phyloP scores from a whole-genome alignment of 2,329 filamentous ascomycete species.

The Colletotrichum paranaense region DNA sequence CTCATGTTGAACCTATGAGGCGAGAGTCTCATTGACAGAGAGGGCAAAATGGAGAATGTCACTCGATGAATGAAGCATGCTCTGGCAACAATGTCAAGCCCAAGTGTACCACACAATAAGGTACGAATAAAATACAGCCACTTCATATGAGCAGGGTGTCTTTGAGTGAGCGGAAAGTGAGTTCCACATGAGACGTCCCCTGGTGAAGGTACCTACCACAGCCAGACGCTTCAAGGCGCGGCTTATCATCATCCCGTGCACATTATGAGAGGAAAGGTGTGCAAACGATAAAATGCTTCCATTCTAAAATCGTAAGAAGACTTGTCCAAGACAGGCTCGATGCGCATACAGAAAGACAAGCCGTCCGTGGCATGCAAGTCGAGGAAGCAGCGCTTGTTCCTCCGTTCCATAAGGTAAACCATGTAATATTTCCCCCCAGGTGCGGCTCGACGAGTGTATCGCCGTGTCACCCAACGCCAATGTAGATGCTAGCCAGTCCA shows the following conservation, averaged over 20 bases:
- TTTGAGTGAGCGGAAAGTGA: neutral
- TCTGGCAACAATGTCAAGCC: too few species aligned
- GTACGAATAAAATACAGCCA: too few species aligned
- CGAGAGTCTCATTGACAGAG: neutral
- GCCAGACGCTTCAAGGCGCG: neutral
- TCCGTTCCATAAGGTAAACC: conserved; percentile 26
- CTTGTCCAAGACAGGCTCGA: conserved; percentile 19
- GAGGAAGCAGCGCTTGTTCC: conserved; percentile 33
- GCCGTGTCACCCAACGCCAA: conserved; percentile 40
- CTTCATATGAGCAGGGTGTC: neutral
- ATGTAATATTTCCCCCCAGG: conserved; percentile 18
- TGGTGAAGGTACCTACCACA: conserved; percentile 9
- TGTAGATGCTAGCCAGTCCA: conserved; percentile 40
- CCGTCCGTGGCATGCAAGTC: conserved; percentile 28
- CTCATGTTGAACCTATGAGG: neutral
- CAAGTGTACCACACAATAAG: too few species aligned
- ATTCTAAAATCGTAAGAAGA: conserved; percentile 22
- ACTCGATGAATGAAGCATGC: too few species aligned
- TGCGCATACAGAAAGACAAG: conserved; percentile 29
- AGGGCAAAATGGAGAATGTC: neutral
- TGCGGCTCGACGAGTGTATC: conserved; percentile 26
- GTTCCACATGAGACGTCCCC: conserved; percentile 15
- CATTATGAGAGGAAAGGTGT: neutral
- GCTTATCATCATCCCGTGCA: neutral
- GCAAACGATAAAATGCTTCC: neutral